phyloP scores from a whole-genome alignment of 768 basidiomycete genomes.

The Panaeolus papilionaceus region DNA sequence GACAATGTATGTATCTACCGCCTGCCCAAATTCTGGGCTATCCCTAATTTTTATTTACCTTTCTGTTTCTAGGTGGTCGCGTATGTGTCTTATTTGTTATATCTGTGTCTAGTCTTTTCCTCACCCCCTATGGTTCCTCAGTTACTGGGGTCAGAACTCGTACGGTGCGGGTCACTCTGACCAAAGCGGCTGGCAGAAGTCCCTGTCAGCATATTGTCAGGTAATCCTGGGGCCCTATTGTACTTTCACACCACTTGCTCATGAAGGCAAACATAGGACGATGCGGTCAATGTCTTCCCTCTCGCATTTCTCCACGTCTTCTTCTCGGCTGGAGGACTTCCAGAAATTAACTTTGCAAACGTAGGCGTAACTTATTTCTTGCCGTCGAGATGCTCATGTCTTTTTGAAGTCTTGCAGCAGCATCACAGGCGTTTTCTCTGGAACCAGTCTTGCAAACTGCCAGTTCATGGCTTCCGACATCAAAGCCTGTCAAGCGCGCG shows the following conservation, averaged over 20 bases:
- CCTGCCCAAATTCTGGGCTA: background rate
- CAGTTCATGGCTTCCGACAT: conserved; percentile 61
- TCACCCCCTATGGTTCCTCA: conserved; percentile 21
- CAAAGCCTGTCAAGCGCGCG: conserved; percentile 60
- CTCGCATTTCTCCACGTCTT: conserved; percentile 67
- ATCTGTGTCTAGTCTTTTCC: background rate
- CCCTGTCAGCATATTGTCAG: conserved; percentile 58
- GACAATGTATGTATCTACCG: conserved; percentile 41
- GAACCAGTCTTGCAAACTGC: conserved; percentile 65
- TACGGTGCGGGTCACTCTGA: conserved; percentile 56
- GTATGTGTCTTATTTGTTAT: conserved; percentile 22
- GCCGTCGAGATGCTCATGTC: background rate
- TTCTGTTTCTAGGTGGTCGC: conserved; percentile 33
- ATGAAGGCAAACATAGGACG: conserved; percentile 44
- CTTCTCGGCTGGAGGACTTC: conserved; percentile 62
- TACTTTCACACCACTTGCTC: background rate
- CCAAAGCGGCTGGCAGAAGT: conserved; percentile 54
- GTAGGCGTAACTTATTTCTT: conserved; percentile 33
- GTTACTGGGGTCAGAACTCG: conserved; percentile 66
- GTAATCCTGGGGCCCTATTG: conserved; percentile 29
- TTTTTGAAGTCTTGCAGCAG: conserved; percentile 55
- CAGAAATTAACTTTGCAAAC: conserved; percentile 66
- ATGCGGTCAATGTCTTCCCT: conserved; percentile 62
- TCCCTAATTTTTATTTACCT: no score
- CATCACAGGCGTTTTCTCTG: conserved; percentile 52